These are phyloP conservation scores for Adiantum capillusveneris DNA, from an alignment of 75 land plant genomes.

Conservation along the genomic window DNA sequence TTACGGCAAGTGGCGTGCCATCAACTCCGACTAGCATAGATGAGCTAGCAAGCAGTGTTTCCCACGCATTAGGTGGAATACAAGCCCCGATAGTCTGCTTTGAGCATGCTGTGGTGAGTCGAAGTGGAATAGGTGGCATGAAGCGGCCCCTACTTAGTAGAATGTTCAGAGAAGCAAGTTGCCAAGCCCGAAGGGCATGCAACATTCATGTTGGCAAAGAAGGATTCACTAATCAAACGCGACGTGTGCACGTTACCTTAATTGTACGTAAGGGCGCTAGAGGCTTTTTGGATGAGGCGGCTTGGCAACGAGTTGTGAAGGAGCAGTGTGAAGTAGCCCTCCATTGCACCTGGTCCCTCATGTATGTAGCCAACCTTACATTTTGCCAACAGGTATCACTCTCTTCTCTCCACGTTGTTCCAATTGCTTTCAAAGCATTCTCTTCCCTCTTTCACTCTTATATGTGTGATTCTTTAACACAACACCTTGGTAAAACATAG, in stretches of 20 bases:
- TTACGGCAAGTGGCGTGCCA: constrained; percentile 1
- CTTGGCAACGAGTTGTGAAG: constrained; percentile 11
- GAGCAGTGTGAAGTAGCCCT: constrained; percentile 7
- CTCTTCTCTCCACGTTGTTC: too few relatives aligned
- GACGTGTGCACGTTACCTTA: constrained; percentile 10
- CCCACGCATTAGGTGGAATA: background rate
- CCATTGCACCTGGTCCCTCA: constrained; percentile 14
- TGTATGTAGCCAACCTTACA: constrained; percentile 11
- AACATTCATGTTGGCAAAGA: background rate
- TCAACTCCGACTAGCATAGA: background rate
- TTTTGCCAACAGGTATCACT: constrained; percentile 31
- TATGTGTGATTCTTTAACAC: too few relatives aligned
- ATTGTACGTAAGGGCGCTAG: constrained; percentile 16
- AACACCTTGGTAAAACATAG: too few relatives aligned
- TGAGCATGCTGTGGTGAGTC: constrained; percentile 54
- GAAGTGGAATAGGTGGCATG: constrained; percentile 44
- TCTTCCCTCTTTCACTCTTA: too few relatives aligned
- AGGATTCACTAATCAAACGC: too few relatives aligned
- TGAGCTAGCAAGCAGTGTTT: background rate
- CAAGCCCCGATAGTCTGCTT: constrained; percentile 43
- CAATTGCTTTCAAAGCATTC: too few relatives aligned
- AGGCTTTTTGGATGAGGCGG: constrained; percentile 11
- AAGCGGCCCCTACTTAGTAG: constrained; percentile 9
- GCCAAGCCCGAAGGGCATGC: constrained; percentile 20
- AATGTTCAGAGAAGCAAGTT: constrained; percentile 39